Base-by-base conservation (phyloP, 257 asterid genomes). In the Nicotiana obtusifolia region DNA sequence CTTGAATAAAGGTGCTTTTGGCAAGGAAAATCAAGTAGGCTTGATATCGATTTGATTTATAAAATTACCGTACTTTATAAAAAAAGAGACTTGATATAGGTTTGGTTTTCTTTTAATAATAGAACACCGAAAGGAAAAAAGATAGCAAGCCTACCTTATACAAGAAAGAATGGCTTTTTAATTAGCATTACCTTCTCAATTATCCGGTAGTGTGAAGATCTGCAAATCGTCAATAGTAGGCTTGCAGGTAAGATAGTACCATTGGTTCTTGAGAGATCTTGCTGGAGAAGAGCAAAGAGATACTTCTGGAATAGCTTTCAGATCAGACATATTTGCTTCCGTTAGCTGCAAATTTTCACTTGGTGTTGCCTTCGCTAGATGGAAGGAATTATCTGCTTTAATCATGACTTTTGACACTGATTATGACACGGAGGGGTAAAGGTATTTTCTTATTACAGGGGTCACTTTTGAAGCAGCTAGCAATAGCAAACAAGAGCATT, bases 401-500 rank as follows among this genome's bases (percentile, higher is more conserved):
- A 22, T 71, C 78, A 22, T 49, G 35, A 19, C 78, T 71, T 73
- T 75, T 75, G 79, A 75, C 16, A 24, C 41, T 75, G 44, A 24
- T 47, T 24, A 75, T 75, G 79, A 49, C 79, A 75, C 24, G 2
- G 31, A 24, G 44, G 62, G 0, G 26, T 71, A 44, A 49, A 24
- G 26, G 61, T 73, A 68, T 78, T 81, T 73, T 44, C 85, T 79
- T 44, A 77, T 78, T 41, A 80, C 94, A 95, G 99, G 99, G 99
- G 73, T 95, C 99, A 81, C 97, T 95, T 79, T 76, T 95, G 87
- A 95, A 93, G 92, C 99, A 95, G 88, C 89, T 95, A 73, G 98
- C 99, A 80, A 93, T 95, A 81, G 97, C 99, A 67, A 95, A 95
- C 91, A 95, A 89, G 91, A 95, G 99, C 91, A 88, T 92, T 62